phyloP scores from a whole-genome alignment of 805 yeast genomes.

The Jamesozyma gamospora region DNA sequence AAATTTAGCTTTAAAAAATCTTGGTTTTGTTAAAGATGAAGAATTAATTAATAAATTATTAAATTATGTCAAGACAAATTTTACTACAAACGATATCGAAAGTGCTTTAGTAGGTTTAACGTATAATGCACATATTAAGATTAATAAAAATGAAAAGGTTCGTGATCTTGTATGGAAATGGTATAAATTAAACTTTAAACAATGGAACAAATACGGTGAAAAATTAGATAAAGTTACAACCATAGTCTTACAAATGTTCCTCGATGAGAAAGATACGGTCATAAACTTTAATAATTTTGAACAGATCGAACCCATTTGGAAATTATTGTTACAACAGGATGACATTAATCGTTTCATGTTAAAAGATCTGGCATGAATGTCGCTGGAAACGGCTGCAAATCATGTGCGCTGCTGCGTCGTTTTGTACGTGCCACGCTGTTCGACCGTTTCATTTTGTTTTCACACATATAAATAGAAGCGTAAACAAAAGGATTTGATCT shows the following conservation, averaged over 20 bases:
- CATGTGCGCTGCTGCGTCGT: background rate
- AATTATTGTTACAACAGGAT: background rate
- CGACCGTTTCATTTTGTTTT: background rate
- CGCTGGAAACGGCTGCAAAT: too few species aligned
- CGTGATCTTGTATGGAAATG: conserved; percentile 29
- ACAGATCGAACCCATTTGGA: conserved; percentile 1
- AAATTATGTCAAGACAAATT: conserved; percentile 47
- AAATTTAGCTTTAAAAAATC: conserved; percentile 43
- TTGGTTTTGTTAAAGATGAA: conserved; percentile 32
- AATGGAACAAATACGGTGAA: conserved; percentile 37
- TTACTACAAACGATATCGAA: conserved; percentile 44
- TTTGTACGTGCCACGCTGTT: background rate
- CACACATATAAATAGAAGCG: too few species aligned
- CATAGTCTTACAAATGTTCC: conserved; percentile 22
- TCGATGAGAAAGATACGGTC: background rate
- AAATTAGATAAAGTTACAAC: conserved; percentile 25
- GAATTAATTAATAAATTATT: conserved; percentile 44
- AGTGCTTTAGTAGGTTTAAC: conserved; percentile 47
- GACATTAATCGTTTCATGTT: background rate
- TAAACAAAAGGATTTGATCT: background rate
- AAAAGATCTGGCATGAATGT: too few species aligned
- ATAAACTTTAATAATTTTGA: background rate
- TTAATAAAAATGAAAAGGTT: conserved; percentile 5
- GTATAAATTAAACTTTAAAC: conserved; percentile 43
- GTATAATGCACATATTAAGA: conserved; percentile 21